A percentile compares a stretch with the other conserved stretches of the same genome.
Evolutionary conservation across 2,329 filamentous ascomycete species (phyloP).

Genomic region (Curvularia verruculosa): DNA sequence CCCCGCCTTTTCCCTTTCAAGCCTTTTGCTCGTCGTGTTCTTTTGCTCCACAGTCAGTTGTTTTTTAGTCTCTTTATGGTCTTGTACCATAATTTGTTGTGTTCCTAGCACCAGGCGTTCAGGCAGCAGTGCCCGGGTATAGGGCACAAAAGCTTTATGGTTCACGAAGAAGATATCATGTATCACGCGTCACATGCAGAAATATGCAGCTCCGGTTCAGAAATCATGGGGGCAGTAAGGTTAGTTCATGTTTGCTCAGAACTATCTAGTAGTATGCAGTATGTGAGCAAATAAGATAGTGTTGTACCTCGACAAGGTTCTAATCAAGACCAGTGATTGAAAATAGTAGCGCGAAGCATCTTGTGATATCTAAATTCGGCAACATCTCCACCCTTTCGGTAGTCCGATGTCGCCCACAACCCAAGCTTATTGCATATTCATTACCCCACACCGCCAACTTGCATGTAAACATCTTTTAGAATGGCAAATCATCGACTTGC

Average conservation of each 20-base stretch:
- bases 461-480: not conserved
- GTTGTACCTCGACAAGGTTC: not conserved
- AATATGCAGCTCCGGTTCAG: not conserved
- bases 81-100: conserved; percentile 18
- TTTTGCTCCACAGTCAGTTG: not conserved
- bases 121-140: conserved; percentile 3
- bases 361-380: not conserved
- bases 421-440: not conserved
- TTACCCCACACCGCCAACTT: not conserved
- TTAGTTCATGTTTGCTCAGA: not conserved
- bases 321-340: not conserved
- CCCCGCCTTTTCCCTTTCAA: conserved; percentile 7
- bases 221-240: not conserved
- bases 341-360: not conserved
- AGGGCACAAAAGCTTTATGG: not conserved
- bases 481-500: not conserved
- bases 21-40: not conserved
- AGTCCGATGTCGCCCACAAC: not conserved
- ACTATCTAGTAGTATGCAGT: not conserved
- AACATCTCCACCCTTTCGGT: not conserved
- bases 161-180: not conserved
- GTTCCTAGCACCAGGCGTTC: conserved; percentile 14
- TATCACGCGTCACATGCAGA: not conserved
- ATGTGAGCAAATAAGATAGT: not conserved
- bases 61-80: not conserved